phyloP scores from a whole-genome alignment of 148 eudicot species.

The Mesembryanthemum crystallinum region DNA sequence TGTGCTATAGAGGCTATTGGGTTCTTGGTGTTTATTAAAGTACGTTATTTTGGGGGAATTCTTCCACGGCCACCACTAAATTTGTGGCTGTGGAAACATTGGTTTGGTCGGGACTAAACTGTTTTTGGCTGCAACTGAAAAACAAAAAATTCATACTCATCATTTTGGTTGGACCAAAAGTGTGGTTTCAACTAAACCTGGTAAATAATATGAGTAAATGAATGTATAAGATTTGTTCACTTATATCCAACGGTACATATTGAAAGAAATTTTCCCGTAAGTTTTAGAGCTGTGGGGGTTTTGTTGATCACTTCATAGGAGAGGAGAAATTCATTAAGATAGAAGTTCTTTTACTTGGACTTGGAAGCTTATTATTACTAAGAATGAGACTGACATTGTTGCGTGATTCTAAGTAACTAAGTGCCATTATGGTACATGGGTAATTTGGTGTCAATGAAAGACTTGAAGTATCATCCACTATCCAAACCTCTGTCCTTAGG shows the following conservation, averaged over 20 bases:
- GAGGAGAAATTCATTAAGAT: not conserved
- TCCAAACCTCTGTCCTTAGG: not conserved
- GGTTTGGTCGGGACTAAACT: too few species aligned
- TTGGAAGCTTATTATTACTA: not conserved
- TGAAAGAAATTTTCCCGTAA: too few species aligned
- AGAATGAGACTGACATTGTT: not conserved
- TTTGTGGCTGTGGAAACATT: too few species aligned
- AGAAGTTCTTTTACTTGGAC: not conserved
- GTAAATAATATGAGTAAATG: too few species aligned
- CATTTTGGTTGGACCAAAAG: too few species aligned
- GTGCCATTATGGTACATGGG: not conserved
- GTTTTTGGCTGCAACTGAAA: too few species aligned
- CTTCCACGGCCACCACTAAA: too few species aligned
- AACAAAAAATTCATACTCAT: too few species aligned
- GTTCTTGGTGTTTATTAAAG: not conserved
- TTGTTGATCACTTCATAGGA: constrained; percentile 5
- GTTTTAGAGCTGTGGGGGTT: too few species aligned
- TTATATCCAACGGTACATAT: too few species aligned
- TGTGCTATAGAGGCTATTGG: not conserved
- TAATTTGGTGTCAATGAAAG: not conserved
- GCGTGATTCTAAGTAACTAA: not conserved
- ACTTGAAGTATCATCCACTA: not conserved
- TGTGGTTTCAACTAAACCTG: too few species aligned
- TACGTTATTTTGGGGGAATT: not conserved
- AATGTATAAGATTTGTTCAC: too few species aligned